Evolutionary conservation across 176 grass and related monocot species (phyloP), one percentile per base, ranked within the genome.

Genomic region (Aegilops bicornis): DNA sequence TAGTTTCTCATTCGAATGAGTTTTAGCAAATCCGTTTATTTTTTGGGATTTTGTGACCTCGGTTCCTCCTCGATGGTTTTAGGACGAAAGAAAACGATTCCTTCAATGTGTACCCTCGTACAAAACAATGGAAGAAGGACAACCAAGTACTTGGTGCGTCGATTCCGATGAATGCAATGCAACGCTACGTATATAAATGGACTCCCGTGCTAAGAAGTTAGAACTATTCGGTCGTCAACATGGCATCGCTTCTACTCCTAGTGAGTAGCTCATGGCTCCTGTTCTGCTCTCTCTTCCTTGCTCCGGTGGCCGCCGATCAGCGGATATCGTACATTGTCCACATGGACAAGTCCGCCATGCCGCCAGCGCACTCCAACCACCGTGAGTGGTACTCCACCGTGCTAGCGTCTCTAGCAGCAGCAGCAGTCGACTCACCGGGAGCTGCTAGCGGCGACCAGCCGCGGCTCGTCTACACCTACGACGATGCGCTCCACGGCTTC

Each of bases 261-360:
- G 67, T 87, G 36, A 24, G 65, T 12, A 64, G 4, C 50, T 20
- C 67, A 59, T 89, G 88, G 20, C 23, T 62, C 27, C 25, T 82
- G 22, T 12, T 82, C 29, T 25, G 69, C 36, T 4, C 29, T 54
- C 22, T 36, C 31, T 64, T 72, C 9, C 56, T 65, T 2, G 4
- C 33, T 73, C 43, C 75, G 15, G 80, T 8, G 50, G 42, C 33
- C 5, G 76, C 74, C 32, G 68, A 59, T 32, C 66, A 1, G 27
- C 8, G 89, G 59, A 8, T 58, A 0, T 30, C 71, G 0, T 91
- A 89, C 76, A 85, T 94, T 14, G 64, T 94, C 64, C 89, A 94
- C 81, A 91, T 94, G 92, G 89, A 91, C 89, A 80, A 50, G 27
- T 87, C 92, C 32, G 69, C 72, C 50, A 91, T 89, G 89, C 89